These are phyloP conservation scores for Epithele typhae DNA, from an alignment of 768 basidiomycete species.

Conservation along the genomic window DNA sequence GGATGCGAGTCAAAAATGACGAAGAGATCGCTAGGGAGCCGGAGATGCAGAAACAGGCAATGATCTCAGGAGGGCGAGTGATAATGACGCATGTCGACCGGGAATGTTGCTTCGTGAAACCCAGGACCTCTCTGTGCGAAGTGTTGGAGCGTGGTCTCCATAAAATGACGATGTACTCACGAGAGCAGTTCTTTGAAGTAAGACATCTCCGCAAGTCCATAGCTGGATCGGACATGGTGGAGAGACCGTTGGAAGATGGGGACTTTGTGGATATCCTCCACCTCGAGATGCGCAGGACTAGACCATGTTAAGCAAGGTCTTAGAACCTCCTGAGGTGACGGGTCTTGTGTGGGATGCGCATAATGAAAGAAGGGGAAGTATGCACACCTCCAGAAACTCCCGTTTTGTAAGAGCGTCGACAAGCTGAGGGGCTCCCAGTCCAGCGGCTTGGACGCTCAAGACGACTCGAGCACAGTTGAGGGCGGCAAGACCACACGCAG, in stretches of 20 bases:
- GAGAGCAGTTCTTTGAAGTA: slow-evolving; percentile 33
- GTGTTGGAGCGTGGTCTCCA: no score
- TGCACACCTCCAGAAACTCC: slow-evolving; percentile 36
- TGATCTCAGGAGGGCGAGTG: slow-evolving; percentile 69
- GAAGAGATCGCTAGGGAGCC: slow-evolving; percentile 36
- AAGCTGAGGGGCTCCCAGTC: slow-evolving; percentile 25
- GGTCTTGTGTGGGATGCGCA: no score
- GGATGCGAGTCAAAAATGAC: slow-evolving; percentile 68
- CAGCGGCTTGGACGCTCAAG: slow-evolving; percentile 34
- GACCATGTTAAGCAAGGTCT: slow-evolving; percentile 57
- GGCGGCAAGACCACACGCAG: slow-evolving; percentile 65
- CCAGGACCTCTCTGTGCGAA: slow-evolving; percentile 16
- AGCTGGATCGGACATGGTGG: slow-evolving; percentile 30
- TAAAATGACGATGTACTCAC: slow-evolving; percentile 16
- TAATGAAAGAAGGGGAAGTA: no score
- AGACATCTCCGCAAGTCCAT: slow-evolving; percentile 32
- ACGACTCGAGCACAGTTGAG: slow-evolving; percentile 58
- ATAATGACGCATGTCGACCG: slow-evolving; percentile 44
- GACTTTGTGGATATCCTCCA: slow-evolving; percentile 44
- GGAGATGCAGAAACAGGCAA: slow-evolving; percentile 45
- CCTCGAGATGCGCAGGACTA: slow-evolving; percentile 47
- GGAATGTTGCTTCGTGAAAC: slow-evolving; percentile 3
- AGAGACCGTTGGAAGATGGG: slow-evolving; percentile 48
- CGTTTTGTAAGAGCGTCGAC: slow-evolving; percentile 31
- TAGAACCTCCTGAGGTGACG: slow-evolving; percentile 46